Base-by-base conservation (phyloP, 2,329 filamentous ascomycete species). In the Fusarium nurragi region DNA sequence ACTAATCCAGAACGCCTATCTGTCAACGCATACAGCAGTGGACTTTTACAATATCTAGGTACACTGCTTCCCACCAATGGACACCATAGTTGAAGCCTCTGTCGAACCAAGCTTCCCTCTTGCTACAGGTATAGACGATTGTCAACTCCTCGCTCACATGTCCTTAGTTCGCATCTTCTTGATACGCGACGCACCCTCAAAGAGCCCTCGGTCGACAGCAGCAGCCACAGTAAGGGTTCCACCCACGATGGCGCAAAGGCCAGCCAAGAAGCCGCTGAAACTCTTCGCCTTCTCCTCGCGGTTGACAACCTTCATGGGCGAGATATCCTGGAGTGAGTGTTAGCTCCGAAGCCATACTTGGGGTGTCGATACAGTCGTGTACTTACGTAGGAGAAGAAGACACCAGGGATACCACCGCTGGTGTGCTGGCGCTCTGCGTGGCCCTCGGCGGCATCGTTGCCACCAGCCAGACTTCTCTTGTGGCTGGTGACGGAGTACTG, bases 291-390 rank as follows among this genome's bases (percentile, higher is more conserved):
- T 88, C 68, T 92, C 90, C 81, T 99, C 96, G 53, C 94, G 90
- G 82, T 99, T 99, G 79, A 99, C 91, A 61, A 99, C 94, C 81
- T 98, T 99, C 95, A 99, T 99, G 6, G 95, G 95, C 3, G 94
- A 98, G 77, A 99, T 99, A 73, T 99, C 95, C 91, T 94, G 23
- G 5, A 26, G 14, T 12, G 13, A 25, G 16, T 21, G 58, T 74
- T 67, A 74, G 70, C 48, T 51, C 45, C 6, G 4, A 19, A 14
- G 13, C n/a, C 23, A 11, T 25, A 18, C 12, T 14, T 38, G 9
- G 41, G 28, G 11, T 45, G 10, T 9, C n/a, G 2, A n/a, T 26
- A 23, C 9, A 23, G 19, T 21, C 26, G 9, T 13, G 32, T 28
- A 86, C 90, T 86, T 83, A 94, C 92, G 72, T 99, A 99, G 68